Percentiles rank a stretch among this genome's conserved stretches.
Evolutionary conservation across 1,139 yeast genomes (phyloP).

Genomic region (Pneumocystis oryctolagi): DNA sequence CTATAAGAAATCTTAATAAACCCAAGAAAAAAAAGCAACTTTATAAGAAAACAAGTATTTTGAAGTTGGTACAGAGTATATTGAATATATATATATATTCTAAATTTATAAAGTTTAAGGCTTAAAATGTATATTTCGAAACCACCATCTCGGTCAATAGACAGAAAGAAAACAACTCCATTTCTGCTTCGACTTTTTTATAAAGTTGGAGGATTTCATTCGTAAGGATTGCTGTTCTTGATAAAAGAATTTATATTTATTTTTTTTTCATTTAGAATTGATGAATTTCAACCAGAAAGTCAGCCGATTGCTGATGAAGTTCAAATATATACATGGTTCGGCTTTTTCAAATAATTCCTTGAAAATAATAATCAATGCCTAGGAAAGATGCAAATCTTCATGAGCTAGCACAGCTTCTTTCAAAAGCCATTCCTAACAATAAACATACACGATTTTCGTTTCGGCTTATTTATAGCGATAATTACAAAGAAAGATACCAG

Average conservation of each 20-base stretch:
- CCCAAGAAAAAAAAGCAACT: no score
- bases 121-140: background rate
- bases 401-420: background rate
- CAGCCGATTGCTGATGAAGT: constrained; percentile 1
- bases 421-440: background rate
- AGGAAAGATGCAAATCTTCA: constrained; percentile 2
- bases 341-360: background rate
- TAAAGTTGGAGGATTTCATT: constrained; percentile 1
- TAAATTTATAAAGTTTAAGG: background rate
- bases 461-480: background rate
- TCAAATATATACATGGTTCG: constrained; percentile 1
- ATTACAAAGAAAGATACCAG: background rate
- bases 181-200: background rate
- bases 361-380: background rate
- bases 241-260: background rate
- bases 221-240: background rate
- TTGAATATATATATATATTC: background rate
- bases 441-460: background rate
- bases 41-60: background rate
- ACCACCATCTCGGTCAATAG: background rate
- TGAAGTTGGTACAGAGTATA: background rate
- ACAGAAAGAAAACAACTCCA: background rate
- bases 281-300: background rate
- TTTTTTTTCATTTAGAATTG: background rate
- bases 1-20: no score